Evolutionary conservation across 352 stramenopile genomes (phyloP).

Genomic region (Phytophthora multivora): DNA sequence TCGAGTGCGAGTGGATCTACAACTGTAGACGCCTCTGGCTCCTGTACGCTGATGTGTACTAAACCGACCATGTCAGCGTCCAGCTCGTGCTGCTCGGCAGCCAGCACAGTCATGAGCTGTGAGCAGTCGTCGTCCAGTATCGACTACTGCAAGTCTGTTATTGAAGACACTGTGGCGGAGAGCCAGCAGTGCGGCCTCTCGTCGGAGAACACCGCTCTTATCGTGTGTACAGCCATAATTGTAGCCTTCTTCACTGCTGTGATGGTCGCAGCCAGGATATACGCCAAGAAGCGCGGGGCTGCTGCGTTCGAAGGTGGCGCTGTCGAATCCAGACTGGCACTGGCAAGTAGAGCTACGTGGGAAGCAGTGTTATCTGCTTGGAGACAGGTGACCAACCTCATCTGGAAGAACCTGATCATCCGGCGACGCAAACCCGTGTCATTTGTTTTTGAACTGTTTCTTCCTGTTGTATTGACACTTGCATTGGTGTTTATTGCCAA

Average conservation of each 20-base stretch:
- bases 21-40: constrained; percentile 16
- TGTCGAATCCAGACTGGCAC: constrained; percentile 35
- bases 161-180: constrained; percentile 44
- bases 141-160: constrained; percentile 42
- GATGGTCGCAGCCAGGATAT: constrained; percentile 28
- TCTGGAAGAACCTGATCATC: constrained; percentile 78
- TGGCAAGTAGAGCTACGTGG: constrained; percentile 30
- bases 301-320: neutral
- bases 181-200: constrained; percentile 47
- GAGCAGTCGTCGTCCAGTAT: constrained; percentile 29
- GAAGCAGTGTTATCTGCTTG: constrained; percentile 36
- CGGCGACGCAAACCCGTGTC: constrained; percentile 48
- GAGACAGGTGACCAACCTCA: constrained; percentile 62
- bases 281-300: constrained; percentile 17
- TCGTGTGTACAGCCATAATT: constrained; percentile 27
- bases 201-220: constrained; percentile 35
- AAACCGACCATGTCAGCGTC: constrained; percentile 35
- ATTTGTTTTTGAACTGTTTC: constrained; percentile 62
- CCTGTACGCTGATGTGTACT: constrained; percentile 41
- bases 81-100: constrained; percentile 42
- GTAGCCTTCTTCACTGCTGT: constrained; percentile 24
- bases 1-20: constrained; percentile 16
- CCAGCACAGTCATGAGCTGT: constrained; percentile 29
- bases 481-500: constrained; percentile 69
- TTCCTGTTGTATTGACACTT: constrained; percentile 56